These are phyloP conservation scores for Lantana camara DNA, from an alignment of 257 asterid species.

Conservation along the genomic window DNA sequence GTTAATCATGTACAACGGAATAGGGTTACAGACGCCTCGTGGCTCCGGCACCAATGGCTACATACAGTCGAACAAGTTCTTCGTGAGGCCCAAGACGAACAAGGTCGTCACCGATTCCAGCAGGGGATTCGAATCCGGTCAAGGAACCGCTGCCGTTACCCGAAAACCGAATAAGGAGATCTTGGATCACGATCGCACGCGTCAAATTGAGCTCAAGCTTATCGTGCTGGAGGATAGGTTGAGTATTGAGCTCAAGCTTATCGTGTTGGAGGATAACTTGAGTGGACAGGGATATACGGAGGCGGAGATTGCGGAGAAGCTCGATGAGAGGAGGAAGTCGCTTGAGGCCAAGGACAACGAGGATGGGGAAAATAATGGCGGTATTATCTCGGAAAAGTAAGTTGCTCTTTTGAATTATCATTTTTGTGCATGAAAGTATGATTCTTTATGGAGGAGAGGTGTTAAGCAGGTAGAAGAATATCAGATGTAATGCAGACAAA, in stretches of 20 bases:
- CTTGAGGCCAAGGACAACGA: constrained; percentile 60
- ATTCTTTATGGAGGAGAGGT: too few species aligned
- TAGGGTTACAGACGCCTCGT: constrained; percentile 84
- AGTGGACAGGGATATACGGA: constrained; percentile 76
- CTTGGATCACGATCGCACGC: constrained; percentile 92
- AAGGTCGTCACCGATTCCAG: constrained; percentile 51
- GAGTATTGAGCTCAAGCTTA: constrained; percentile 78
- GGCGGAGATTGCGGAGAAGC: constrained; percentile 70
- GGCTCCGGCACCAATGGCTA: constrained; percentile 96
- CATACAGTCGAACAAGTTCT: constrained; percentile 77
- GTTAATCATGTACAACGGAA: constrained; percentile 84
- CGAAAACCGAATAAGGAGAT: constrained; percentile 70
- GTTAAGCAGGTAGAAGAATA: too few species aligned
- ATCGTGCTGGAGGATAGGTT: constrained; percentile 74
- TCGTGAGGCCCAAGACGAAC: constrained; percentile 56
- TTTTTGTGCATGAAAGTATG: background rate
- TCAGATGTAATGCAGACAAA: background rate
- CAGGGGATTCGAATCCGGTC: constrained; percentile 62
- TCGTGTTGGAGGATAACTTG: constrained; percentile 74
- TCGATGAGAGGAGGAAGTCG: constrained; percentile 58
- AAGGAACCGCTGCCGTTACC: constrained; percentile 73
- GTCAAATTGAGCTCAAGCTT: constrained; percentile 82
- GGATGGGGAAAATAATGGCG: constrained; percentile 45
- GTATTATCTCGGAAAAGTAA: constrained; percentile 37
- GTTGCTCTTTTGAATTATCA: constrained; percentile 7